Evolutionary conservation across 169 alveolate species (phyloP).

Genomic region (Eimeria necatrix): DNA sequence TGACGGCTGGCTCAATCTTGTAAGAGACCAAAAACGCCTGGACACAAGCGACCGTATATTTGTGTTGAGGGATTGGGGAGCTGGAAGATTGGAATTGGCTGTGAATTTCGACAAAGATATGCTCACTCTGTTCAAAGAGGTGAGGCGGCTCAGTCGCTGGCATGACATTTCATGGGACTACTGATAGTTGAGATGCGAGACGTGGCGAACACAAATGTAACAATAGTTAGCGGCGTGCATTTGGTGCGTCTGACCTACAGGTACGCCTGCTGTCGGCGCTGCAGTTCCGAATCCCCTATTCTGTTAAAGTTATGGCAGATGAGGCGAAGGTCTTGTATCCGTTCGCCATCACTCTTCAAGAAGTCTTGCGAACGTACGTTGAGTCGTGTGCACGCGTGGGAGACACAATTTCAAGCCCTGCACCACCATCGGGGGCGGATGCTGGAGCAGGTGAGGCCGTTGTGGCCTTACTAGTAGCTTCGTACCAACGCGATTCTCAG

Average conservation of each 20-base stretch:
- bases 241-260: constrained; percentile 39
- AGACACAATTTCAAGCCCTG: neutral
- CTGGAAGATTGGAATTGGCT: constrained; percentile 83
- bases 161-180: too few species aligned
- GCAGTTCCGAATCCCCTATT: constrained; percentile 92
- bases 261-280: constrained; percentile 89
- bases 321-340: constrained; percentile 95
- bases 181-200: too few species aligned
- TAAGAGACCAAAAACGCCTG: constrained; percentile 86
- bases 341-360: constrained; percentile 83
- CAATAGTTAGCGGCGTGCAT: too few species aligned
- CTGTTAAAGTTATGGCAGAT: constrained; percentile 93
- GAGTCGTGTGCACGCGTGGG: constrained; percentile 70
- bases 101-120: constrained; percentile 88
- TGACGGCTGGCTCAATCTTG: constrained; percentile 92
- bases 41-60: constrained; percentile 82
- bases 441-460: constrained; percentile 3
- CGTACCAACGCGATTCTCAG: constrained; percentile 83
- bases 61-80: constrained; percentile 78
- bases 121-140: constrained; percentile 85
- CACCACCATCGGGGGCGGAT: neutral
- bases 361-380: constrained; percentile 83
- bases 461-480: constrained; percentile 82
- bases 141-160: neutral
- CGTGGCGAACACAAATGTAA: too few species aligned